A percentile compares a stretch with the other conserved stretches of the same genome.
phyloP scores from a whole-genome alignment of 768 basidiomycete genomes.

The Gymnopilus junonius region DNA sequence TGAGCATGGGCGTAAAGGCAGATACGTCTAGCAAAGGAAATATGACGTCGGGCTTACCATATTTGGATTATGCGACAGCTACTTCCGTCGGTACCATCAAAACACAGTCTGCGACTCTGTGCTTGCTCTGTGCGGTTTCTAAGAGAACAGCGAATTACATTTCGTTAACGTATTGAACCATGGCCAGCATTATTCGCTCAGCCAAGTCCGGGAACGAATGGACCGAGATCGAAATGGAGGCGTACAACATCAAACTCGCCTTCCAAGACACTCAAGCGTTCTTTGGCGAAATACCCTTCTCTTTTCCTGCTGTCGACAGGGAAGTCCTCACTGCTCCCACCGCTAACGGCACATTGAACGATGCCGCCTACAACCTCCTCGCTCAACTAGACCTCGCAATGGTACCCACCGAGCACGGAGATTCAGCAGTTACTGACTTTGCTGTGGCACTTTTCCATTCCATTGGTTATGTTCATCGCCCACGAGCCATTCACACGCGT shows the following conservation, averaged over 20 bases:
- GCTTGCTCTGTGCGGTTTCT: too few species aligned
- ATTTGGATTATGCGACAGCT: too few species aligned
- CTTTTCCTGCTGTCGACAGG: conserved; percentile 26
- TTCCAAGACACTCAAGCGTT: conserved; percentile 20
- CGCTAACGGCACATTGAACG: not conserved
- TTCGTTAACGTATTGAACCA: too few species aligned
- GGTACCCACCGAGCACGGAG: conserved; percentile 10
- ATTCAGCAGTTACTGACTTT: conserved; percentile 36
- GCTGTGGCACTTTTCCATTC: conserved; percentile 26
- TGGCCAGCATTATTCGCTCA: conserved; percentile 32
- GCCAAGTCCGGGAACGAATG: conserved; percentile 33
- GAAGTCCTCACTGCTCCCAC: too few species aligned
- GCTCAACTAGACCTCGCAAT: conserved; percentile 30
- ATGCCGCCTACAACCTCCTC: conserved; percentile 26
- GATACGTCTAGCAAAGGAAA: too few species aligned
- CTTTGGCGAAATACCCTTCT: conserved; percentile 30
- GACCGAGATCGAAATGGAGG: conserved; percentile 29
- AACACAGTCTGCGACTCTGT: too few species aligned
- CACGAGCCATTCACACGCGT: conserved; percentile 23
- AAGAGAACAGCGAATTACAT: too few species aligned
- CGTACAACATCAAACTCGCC: conserved; percentile 32
- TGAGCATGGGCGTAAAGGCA: too few species aligned
- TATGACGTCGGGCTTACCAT: too few species aligned
- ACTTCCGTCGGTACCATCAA: too few species aligned
- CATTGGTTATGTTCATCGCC: conserved; percentile 29